These are phyloP conservation scores for Epichloe baconii DNA, from an alignment of 2,329 filamentous ascomycete species.

Conservation along the genomic window DNA sequence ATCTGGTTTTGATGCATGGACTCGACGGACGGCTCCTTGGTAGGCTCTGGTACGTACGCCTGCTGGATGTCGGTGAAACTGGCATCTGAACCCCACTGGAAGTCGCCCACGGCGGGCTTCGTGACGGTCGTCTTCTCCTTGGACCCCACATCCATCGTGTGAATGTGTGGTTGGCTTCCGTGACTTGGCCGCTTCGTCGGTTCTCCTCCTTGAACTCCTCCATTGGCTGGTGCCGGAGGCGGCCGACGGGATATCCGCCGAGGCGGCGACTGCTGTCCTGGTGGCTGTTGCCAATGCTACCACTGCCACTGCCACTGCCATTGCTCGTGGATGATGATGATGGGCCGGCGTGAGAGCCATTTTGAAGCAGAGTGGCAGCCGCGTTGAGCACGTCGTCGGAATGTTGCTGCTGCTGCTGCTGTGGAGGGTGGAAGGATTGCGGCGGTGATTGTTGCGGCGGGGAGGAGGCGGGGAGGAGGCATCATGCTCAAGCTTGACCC, in stretches of 20 bases:
- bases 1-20: constrained; percentile 42
- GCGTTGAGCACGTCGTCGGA: constrained; percentile 43
- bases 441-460: constrained; percentile 12
- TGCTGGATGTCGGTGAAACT: constrained; percentile 45
- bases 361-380: constrained; percentile 39
- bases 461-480: constrained; percentile 21
- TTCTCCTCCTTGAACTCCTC: constrained; percentile 30
- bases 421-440: not conserved
- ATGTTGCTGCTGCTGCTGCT: constrained; percentile 16
- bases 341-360: constrained; percentile 17
- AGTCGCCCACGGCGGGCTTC: constrained; percentile 27
- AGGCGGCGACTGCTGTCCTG: constrained; percentile 12
- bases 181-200: constrained; percentile 18
- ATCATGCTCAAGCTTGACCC: constrained; percentile 23
- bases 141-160: constrained; percentile 27
- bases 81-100: constrained; percentile 58
- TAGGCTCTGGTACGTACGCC: constrained; percentile 43
- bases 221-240: constrained; percentile 28
- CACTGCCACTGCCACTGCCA: constrained; percentile 1
- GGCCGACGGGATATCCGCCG: constrained; percentile 24
- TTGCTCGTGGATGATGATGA: constrained; percentile 4
- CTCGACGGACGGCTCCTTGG: constrained; percentile 46
- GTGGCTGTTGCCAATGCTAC: constrained; percentile 15
- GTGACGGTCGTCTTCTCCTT: constrained; percentile 17
- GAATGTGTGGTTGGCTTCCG: constrained; percentile 24